Evolutionary conservation across 2,329 filamentous ascomycete genomes (phyloP), one percentile per base, ranked within the genome.

Genomic region (Lomentospora prolificans): DNA sequence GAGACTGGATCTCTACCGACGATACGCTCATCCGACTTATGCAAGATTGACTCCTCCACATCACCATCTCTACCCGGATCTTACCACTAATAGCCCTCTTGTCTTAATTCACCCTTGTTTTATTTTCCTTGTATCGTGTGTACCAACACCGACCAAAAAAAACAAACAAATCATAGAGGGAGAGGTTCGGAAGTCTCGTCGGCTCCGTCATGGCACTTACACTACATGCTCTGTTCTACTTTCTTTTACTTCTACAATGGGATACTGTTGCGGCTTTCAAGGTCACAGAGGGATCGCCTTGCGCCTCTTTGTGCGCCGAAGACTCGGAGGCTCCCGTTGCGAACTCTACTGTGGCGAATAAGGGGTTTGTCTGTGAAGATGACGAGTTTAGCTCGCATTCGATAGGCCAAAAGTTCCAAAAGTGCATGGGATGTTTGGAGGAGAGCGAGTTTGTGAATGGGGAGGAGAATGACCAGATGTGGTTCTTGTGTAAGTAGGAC

Each of bases 231-330:
- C 27, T 19, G 1, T 30, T 30, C 25, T 3, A 10, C 19, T 51
- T 31, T 24, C 14, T 51, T 14, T 39, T 62, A 39, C 57, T 66
- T 17, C 48, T 64, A 28, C 57, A 63, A 41, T 36, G 65, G 9
- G 2, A 12, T 9, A 14, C 33, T 3, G 58, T 67, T 19, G 53
- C 61, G 1, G 69, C 72, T 4, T 66, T 81, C 17, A 75, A 76
- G 62, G 77, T 80, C 52, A 71, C 78, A 10, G 75, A 78, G 30
- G 73, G 76, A 59, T 81, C 79, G 48, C 79, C 78, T 6, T 82
- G 79, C 61, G 65, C 77, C 14, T 70, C 72, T n/a, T 64, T 74
- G 58, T 82, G 79, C 61, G 65, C 72, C 30, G 71, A 77, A 53
- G 58, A 62, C n/a, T 72, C 75, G 2, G 72, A 76, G 58, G 70